Base-by-base conservation (phyloP, 331 rosid species). In the Malus hybrid region DNA sequence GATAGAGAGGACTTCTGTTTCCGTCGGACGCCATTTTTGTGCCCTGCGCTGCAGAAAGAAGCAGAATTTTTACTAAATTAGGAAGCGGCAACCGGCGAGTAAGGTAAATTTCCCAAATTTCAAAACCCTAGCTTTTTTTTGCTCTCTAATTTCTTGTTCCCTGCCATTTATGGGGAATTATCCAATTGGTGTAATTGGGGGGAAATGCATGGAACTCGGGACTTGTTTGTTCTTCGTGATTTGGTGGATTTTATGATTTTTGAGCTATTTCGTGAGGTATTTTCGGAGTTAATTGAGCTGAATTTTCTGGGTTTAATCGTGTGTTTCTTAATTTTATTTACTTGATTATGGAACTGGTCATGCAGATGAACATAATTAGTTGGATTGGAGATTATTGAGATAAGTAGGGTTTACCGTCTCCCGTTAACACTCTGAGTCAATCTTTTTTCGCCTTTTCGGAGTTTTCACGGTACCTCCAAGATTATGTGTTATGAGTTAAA, bases 111-210 rank as follows among this genome's bases (percentile, higher is more conserved):
- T 79, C 68, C 22, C 71, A 18, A 50, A 15, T 29, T 52, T 54
- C 56, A 5, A 72, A 85, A 82, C 88, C 88, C 88, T 85, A 81
- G 52, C 28, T 1, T 42, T 69, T 24, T 46, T 6, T 16, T 16
- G 57, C 20, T 11, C 64, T 18, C 19, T 19, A 6, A 46, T 42
- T 77, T 60, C 27, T 6, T 56, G 1, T 10, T 8, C 68, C 67
- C 24, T 24, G n/a, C 36, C 62, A 39, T 69, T 52, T 33, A 29
- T 3, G 60, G 10, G 19, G 62, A 1, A 2, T 27, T 24, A 1
- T 22, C 9, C 14, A 16, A 9, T 27, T 60, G 60, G 33, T 68
- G 71, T 42, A 3, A 33, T 19, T n/a, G 76, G 42, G 42, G 67
- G 31, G 55, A 9, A 71, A 19, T 71, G 75, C 28, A 11, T 54